A percentile compares a stretch with the other conserved stretches of the same genome.
These are phyloP conservation scores for Lasiodiplodia hormozganensis DNA, from an alignment of 2,329 filamentous ascomycete genomes.

Conservation along the genomic window DNA sequence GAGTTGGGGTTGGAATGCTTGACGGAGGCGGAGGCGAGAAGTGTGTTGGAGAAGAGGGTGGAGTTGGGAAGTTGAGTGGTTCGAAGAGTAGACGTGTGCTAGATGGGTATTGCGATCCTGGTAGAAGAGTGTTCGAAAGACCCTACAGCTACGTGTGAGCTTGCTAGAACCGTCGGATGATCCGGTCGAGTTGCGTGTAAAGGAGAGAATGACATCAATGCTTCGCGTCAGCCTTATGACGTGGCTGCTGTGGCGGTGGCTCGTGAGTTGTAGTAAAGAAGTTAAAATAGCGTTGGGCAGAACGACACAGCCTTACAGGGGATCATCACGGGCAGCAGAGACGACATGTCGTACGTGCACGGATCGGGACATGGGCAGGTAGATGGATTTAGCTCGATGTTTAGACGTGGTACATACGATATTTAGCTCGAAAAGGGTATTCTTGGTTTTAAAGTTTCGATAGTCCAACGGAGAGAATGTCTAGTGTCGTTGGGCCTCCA, in stretches of 20 bases:
- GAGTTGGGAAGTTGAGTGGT: slow-evolving; percentile 56
- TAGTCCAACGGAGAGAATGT: neutral
- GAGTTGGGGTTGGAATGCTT: slow-evolving; percentile 67
- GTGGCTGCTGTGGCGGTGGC: neutral
- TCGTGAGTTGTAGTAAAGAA: neutral
- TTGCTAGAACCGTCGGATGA: too few relatives aligned
- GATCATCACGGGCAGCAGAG: too few relatives aligned
- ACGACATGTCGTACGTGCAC: too few relatives aligned
- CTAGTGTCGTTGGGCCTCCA: neutral
- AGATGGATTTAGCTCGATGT: neutral
- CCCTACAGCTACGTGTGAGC: too few relatives aligned
- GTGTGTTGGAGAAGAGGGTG: slow-evolving; percentile 70
- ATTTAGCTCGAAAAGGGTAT: neutral
- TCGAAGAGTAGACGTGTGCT: too few relatives aligned
- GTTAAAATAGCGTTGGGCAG: neutral
- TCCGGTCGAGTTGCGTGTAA: too few relatives aligned
- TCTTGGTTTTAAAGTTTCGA: neutral
- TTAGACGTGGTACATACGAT: neutral
- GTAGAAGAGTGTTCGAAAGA: too few relatives aligned
- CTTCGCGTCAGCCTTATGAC: neutral
- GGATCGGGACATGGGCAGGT: too few relatives aligned
- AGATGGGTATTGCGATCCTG: too few relatives aligned
- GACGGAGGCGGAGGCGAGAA: slow-evolving; percentile 69
- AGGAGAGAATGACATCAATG: neutral
- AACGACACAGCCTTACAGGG: too few relatives aligned